Percentiles rank a stretch among this genome's conserved stretches.
Conservation (phyloP, 2,329 filamentous ascomycete species). For the Pseudopithomyces chartarum region DNA sequence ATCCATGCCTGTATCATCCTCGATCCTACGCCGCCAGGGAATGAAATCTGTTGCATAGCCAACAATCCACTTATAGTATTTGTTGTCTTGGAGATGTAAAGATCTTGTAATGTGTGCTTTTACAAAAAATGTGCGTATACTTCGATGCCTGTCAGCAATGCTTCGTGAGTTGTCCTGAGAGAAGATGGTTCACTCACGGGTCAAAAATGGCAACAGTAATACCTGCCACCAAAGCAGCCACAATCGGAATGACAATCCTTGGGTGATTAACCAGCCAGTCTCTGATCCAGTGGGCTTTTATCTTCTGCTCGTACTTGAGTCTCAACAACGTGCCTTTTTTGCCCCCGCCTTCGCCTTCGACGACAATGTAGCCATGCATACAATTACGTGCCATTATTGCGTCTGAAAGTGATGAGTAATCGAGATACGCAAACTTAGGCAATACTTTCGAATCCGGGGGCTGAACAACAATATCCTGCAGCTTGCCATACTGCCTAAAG, state of each 20-base stretch:
- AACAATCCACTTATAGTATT: constrained; percentile 80
- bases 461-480: constrained; percentile 82
- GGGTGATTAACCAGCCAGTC: constrained; percentile 89
- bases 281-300: constrained; percentile 78
- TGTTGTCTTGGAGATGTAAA: constrained; percentile 74
- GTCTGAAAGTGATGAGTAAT: constrained; percentile 74
- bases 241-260: constrained; percentile 79
- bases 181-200: constrained; percentile 55
- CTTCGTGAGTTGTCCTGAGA: background rate
- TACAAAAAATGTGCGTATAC: constrained; percentile 88
- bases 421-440: constrained; percentile 79
- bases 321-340: constrained; percentile 77
- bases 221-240: constrained; percentile 81
- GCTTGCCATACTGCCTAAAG: constrained; percentile 88
- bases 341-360: constrained; percentile 71
- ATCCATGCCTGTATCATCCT: constrained; percentile 71
- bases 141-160: constrained; percentile 18
- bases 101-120: constrained; percentile 82
- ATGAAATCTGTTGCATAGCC: constrained; percentile 71
- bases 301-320: constrained; percentile 80
- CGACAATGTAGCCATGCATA: constrained; percentile 80
- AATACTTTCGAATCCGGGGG: constrained; percentile 83
- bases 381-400: constrained; percentile 92
- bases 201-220: constrained; percentile 90
- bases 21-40: constrained; percentile 60